Evolutionary conservation across 78 protist genomes (phyloP).

Genomic region (Cavenderia fasciculata): DNA sequence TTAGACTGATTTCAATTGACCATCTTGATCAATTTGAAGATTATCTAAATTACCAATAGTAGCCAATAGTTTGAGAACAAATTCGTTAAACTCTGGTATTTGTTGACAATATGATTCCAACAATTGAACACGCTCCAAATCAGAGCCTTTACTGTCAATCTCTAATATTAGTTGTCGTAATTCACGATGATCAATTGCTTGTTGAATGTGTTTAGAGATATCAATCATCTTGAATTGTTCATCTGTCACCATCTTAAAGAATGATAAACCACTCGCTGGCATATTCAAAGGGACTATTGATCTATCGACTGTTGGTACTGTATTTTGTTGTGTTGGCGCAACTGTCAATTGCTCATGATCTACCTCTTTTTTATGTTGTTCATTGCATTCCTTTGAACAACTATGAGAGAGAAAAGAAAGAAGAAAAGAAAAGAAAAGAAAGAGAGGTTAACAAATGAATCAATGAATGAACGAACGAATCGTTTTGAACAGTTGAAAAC

Average conservation of each 20-base stretch:
- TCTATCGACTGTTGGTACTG: no score
- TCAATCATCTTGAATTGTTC: slow-evolving; percentile 37
- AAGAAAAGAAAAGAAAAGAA: no score
- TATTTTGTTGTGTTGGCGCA: no score
- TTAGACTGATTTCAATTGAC: not conserved
- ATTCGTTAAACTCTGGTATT: slow-evolving; percentile 65
- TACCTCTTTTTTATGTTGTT: not conserved
- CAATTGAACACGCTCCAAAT: not conserved
- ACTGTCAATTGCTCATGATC: no score
- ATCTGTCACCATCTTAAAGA: slow-evolving; percentile 35
- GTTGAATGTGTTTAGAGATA: slow-evolving; percentile 34
- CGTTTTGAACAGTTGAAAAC: no score
- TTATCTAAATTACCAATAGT: slow-evolving; percentile 47
- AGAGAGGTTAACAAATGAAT: no score
- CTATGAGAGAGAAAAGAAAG: not conserved
- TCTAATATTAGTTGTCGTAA: slow-evolving; percentile 35
- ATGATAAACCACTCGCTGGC: not conserved
- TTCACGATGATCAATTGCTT: not conserved
- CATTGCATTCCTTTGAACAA: not conserved
- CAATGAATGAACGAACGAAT: no score
- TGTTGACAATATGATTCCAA: slow-evolving; percentile 22
- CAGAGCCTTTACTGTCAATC: slow-evolving; percentile 12
- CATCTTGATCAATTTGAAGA: slow-evolving; percentile 10
- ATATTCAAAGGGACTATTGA: not conserved
- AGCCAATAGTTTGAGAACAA: slow-evolving; percentile 40